Evolutionary conservation across 306 rosid genomes (phyloP).

Genomic region (Quercus alba): DNA sequence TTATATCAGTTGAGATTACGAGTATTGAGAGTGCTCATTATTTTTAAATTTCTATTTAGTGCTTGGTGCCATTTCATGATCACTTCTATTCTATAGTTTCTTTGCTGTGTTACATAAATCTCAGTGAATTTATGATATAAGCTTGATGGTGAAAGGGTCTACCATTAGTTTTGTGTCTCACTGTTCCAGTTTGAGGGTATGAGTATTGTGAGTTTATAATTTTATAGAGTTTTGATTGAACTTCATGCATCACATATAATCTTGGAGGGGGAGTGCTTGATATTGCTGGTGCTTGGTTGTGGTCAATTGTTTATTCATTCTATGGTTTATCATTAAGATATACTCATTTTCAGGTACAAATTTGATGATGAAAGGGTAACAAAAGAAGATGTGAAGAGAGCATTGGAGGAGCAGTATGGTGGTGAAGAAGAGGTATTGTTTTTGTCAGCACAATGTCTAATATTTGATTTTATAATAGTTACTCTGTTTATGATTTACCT

Average conservation of each 20-base stretch:
- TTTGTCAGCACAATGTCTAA: slow-evolving; percentile 14
- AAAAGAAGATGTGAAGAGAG: slow-evolving; percentile 91
- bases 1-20: not conserved
- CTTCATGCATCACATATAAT: not conserved
- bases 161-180: not conserved
- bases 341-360: slow-evolving; percentile 61
- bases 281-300: slow-evolving; percentile 3
- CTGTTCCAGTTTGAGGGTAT: not conserved
- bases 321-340: slow-evolving; percentile 21
- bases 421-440: slow-evolving; percentile 92
- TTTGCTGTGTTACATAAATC: too few relatives aligned
- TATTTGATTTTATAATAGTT: slow-evolving; percentile 13
- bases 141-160: not conserved
- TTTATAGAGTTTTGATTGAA: not conserved
- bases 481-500: slow-evolving; percentile 14
- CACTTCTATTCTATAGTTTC: not conserved
- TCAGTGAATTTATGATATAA: not conserved
- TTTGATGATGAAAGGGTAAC: slow-evolving; percentile 98
- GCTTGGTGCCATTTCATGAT: not conserved
- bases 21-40: not conserved
- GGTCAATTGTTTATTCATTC: not conserved
- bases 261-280: not conserved
- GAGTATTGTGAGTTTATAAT: not conserved
- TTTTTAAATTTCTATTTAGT: not conserved
- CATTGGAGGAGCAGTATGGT: slow-evolving; percentile 98